Base-by-base conservation (phyloP, 2,329 filamentous ascomycete genomes). In the Ascochyta pisi region DNA sequence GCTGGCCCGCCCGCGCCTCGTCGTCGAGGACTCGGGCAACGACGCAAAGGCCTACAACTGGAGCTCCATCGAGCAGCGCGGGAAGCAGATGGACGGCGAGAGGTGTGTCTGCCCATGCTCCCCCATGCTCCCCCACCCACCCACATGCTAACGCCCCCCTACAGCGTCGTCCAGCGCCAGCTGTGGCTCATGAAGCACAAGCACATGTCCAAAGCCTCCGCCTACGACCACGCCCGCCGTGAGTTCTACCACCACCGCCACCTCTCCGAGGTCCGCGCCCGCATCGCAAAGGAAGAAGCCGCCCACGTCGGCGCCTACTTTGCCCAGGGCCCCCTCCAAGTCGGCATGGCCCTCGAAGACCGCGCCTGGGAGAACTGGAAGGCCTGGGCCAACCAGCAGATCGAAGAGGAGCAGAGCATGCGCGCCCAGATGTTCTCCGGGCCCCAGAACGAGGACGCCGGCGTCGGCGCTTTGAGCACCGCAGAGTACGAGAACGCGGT, bases 191-290 rank as follows among this genome's bases (percentile, higher is more conserved):
- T 96, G 80, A 66, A 67, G 54, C 61, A 75, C 61, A 45, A 77
- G 76, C 6, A 81, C 48, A 83, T 90, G 73, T 83, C 81, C 45
- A 85, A 85, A 72, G 81, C 83, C 37, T 76, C 85, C 64, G 92
- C 95, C 29, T 99, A 99, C 80, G 94, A 98, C 77, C 80, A 82
- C 51, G 92, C 90, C 7, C 90, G 95, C 57, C 89, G 88, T 63
- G 94, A 99, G 75, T 96, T 98, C 78, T 99, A 99, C 79, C 81
- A 84, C 41, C 78, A 94, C 61, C 89, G 95, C 56, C 89, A 96
- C 66, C 82, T 86, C 57, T 88, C 96, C 67, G 92, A 97, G 63
- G 85, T 96, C 43, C 87, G 94, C 78, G 84, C 86, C 65, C 87
- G 93, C 66, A 84, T 99, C 57, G 91, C 94, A 7, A 83, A 86